Evolutionary conservation across 352 stramenopile genomes (phyloP).

Genomic region (Globisporangium irregulare): DNA sequence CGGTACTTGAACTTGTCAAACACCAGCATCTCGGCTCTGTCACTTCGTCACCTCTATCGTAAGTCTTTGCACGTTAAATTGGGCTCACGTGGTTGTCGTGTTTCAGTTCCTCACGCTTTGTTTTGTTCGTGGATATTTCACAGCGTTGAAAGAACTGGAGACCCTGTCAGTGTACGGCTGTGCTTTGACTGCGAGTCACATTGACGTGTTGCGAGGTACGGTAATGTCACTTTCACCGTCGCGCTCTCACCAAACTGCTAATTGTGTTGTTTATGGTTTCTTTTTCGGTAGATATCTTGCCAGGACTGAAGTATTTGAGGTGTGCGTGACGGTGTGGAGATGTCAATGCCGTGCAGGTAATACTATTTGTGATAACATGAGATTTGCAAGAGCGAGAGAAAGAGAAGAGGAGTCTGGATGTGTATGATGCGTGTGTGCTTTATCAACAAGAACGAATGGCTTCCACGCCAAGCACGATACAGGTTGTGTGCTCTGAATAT

Average conservation of each 20-base stretch:
- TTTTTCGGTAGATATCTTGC: constrained; percentile 39
- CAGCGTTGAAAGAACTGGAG: constrained; percentile 54
- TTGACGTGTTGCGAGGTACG: constrained; percentile 54
- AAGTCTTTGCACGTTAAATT: constrained; percentile 13
- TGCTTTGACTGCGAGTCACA: constrained; percentile 40
- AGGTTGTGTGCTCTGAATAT: neutral
- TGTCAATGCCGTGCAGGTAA: neutral
- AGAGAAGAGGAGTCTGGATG: neutral
- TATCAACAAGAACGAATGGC: constrained; percentile 1
- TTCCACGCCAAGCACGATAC: neutral
- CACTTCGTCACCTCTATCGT: constrained; percentile 71
- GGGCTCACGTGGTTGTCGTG: neutral
- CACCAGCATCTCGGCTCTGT: constrained; percentile 62
- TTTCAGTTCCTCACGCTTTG: neutral
- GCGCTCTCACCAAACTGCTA: neutral
- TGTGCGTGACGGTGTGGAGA: constrained; percentile 31
- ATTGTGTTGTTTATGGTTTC: neutral
- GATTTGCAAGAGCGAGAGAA: neutral
- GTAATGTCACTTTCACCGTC: neutral
- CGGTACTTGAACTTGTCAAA: constrained; percentile 77
- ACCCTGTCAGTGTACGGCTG: constrained; percentile 60
- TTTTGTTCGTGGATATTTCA: neutral
- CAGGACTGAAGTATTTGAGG: constrained; percentile 39
- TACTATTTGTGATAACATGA: neutral
- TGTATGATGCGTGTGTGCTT: constrained; percentile 6